phyloP scores from a whole-genome alignment of 73 alveolate genomes.

The Vitrella brassicaformis region DNA sequence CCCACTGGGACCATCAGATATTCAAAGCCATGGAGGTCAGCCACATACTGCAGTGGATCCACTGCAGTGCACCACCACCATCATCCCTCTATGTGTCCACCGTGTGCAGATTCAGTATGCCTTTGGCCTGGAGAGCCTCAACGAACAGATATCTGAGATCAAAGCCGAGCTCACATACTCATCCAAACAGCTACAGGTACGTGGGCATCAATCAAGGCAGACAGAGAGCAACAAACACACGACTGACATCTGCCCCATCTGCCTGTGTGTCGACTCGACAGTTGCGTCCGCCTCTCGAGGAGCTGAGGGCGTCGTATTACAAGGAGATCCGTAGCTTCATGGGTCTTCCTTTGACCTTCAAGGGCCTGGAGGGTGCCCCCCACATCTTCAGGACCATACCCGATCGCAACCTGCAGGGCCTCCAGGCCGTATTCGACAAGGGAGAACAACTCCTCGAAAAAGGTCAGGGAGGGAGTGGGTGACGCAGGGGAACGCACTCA shows the following conservation, averaged over 20 bases:
- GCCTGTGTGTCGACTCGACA: neutral
- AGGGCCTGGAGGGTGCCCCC: slow-evolving; percentile 89
- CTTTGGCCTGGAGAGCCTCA: slow-evolving; percentile 83
- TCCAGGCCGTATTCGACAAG: slow-evolving; percentile 78
- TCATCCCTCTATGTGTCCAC: neutral
- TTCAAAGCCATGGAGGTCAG: slow-evolving; percentile 20
- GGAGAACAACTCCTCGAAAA: slow-evolving; percentile 75
- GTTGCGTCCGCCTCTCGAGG: slow-evolving; percentile 94
- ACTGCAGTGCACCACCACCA: neutral
- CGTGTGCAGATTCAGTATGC: slow-evolving; percentile 82
- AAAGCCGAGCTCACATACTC: slow-evolving; percentile 84
- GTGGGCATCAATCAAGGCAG: no score
- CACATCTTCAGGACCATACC: slow-evolving; percentile 89
- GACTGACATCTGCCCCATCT: no score
- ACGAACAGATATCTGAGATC: slow-evolving; percentile 87
- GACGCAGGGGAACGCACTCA: no score
- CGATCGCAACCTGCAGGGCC: slow-evolving; percentile 80
- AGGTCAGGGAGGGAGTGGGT: no score
- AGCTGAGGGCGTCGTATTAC: slow-evolving; percentile 80
- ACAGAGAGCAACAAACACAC: no score
- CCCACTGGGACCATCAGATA: slow-evolving; percentile 34
- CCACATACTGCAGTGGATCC: neutral
- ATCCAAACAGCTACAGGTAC: slow-evolving; percentile 51
- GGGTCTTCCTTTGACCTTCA: slow-evolving; percentile 77
- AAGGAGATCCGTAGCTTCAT: slow-evolving; percentile 72